Conservation (phyloP, 2,329 filamentous ascomycete genomes). For the Colletotrichum karsti region DNA sequence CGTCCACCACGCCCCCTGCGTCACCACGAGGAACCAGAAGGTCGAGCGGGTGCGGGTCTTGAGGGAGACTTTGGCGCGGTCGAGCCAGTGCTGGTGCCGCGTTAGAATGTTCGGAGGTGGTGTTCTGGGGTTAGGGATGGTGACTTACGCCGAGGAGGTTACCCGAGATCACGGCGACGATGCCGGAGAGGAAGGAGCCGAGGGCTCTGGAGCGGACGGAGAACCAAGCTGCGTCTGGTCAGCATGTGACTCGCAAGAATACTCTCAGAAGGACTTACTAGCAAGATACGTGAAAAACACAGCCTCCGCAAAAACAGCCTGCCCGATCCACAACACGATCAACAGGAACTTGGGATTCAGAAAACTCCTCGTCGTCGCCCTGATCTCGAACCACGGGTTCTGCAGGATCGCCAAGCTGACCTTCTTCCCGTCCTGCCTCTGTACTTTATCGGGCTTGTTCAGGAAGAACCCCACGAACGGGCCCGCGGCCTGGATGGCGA, state of each 20-base stretch:
- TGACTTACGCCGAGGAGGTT: slow-evolving; percentile 68
- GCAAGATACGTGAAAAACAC: slow-evolving; percentile 77
- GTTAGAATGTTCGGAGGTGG: background rate
- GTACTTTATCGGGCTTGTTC: slow-evolving; percentile 67
- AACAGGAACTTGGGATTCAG: slow-evolving; percentile 69
- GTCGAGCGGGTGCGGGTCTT: slow-evolving; percentile 61
- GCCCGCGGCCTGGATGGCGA: slow-evolving; percentile 72
- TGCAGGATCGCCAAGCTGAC: slow-evolving; percentile 68
- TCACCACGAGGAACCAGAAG: slow-evolving; percentile 60
- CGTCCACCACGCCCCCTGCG: slow-evolving; percentile 77
- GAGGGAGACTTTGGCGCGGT: slow-evolving; percentile 62
- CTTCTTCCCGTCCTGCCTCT: slow-evolving; percentile 70
- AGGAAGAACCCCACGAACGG: slow-evolving; percentile 72
- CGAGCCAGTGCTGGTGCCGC: slow-evolving; percentile 59
- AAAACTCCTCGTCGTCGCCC: slow-evolving; percentile 66
- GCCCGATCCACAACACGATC: slow-evolving; percentile 73
- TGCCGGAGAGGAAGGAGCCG: slow-evolving; percentile 75
- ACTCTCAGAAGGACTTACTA: slow-evolving; percentile 41
- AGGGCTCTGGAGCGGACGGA: slow-evolving; percentile 74
- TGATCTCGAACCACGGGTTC: slow-evolving; percentile 66
- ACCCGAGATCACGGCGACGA: slow-evolving; percentile 71
- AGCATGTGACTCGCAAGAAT: slow-evolving; percentile 29
- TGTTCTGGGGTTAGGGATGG: background rate
- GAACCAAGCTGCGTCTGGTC: slow-evolving; percentile 64
- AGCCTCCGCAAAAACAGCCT: slow-evolving; percentile 76